Evolutionary conservation across 257 asterid genomes (phyloP).

Genomic region (Paraleonurus japonicus): DNA sequence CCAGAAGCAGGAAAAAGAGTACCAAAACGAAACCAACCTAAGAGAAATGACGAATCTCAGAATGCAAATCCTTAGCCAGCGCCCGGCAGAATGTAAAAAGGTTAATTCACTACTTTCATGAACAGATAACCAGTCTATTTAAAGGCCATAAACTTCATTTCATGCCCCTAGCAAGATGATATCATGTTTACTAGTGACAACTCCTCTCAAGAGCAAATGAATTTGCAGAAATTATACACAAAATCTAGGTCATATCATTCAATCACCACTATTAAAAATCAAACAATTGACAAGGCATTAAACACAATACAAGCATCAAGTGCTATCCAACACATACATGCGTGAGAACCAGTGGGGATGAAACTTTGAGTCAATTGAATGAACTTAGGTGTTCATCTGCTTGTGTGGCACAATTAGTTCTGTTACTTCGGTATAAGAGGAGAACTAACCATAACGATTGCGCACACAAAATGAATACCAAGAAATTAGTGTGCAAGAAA

Average conservation of each 20-base stretch:
- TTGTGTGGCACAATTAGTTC: not conserved
- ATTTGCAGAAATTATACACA: slow-evolving; percentile 11
- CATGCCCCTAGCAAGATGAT: not conserved
- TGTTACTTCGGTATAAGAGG: not conserved
- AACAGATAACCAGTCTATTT: not conserved
- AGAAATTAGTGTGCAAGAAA: not conserved
- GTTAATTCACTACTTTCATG: not conserved
- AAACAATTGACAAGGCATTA: not conserved
- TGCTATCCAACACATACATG: not conserved
- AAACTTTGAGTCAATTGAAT: not conserved
- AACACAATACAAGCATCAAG: slow-evolving; percentile 9
- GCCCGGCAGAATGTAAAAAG: not conserved
- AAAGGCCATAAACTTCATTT: not conserved
- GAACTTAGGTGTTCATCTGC: slow-evolving; percentile 13
- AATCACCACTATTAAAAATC: not conserved
- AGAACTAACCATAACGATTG: slow-evolving; percentile 7
- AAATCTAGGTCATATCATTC: not conserved
- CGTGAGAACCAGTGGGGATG: not conserved
- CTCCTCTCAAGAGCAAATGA: not conserved
- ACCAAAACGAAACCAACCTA: no score
- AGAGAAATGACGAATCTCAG: not conserved
- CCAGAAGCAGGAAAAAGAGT: no score
- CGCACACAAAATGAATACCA: slow-evolving; percentile 13
- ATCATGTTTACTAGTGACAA: not conserved
- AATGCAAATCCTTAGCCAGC: not conserved